These are phyloP conservation scores for Moringa oleifera DNA, from an alignment of 345 rosid species.

Conservation along the genomic window DNA sequence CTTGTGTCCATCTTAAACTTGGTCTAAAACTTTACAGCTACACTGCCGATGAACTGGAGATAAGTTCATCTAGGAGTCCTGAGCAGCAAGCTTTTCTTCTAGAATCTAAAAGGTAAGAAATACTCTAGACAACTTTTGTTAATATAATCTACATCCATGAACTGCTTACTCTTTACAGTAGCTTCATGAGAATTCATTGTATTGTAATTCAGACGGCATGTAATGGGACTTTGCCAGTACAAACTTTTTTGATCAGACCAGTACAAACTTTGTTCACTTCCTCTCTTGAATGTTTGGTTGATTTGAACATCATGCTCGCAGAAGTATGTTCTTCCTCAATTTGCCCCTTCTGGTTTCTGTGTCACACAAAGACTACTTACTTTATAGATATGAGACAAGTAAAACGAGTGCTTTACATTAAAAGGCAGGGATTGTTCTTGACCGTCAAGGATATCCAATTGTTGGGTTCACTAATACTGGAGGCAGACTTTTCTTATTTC, in stretches of 20 bases:
- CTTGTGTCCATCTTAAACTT: constrained; percentile 8
- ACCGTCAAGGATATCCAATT: background rate
- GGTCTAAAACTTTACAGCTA: constrained; percentile 31
- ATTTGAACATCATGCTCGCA: background rate
- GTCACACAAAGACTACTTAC: too few species aligned
- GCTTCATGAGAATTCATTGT: background rate
- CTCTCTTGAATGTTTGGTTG: background rate
- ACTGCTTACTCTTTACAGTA: background rate
- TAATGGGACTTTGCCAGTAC: background rate
- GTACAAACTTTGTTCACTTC: background rate
- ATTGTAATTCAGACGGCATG: background rate
- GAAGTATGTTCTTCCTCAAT: too few species aligned
- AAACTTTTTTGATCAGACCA: too few species aligned
- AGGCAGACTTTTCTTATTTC: background rate
- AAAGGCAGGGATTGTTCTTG: too few species aligned
- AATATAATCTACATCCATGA: too few species aligned
- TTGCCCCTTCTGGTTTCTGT: too few species aligned
- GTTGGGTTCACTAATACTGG: background rate
- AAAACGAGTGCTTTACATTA: too few species aligned
- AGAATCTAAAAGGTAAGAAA: constrained; percentile 51
- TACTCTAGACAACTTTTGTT: background rate
- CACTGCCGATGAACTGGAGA: constrained; percentile 46
- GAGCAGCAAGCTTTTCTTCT: constrained; percentile 49
- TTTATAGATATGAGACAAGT: too few species aligned
- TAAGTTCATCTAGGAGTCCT: constrained; percentile 32